phyloP scores from a whole-genome alignment of 163 green algal genomes.

The Chlorella variabilis region DNA sequence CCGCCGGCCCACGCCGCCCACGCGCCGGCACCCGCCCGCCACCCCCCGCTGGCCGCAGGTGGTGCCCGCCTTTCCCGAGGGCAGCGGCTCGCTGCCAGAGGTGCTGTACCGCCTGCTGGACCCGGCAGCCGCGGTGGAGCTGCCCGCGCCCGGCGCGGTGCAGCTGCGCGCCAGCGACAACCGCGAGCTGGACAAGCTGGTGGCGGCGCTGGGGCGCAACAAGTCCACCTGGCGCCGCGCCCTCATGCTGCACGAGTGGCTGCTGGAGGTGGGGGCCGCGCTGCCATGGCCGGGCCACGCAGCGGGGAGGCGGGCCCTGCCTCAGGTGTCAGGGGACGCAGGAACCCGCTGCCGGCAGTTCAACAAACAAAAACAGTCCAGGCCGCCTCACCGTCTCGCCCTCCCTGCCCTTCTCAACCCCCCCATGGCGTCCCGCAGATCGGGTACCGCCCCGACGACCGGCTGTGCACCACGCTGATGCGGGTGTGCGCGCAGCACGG shows the following conservation, averaged over 20 bases:
- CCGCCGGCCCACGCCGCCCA: neutral
- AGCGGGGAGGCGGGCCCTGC: too few relatives aligned
- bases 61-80: slow-evolving; percentile 28
- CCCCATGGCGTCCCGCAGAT: slow-evolving; percentile 4
- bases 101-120: slow-evolving; percentile 71
- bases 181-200: slow-evolving; percentile 88
- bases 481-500: slow-evolving; percentile 81
- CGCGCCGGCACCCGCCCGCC: neutral
- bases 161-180: slow-evolving; percentile 68
- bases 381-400: too few relatives aligned
- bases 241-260: slow-evolving; percentile 76
- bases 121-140: slow-evolving; percentile 55
- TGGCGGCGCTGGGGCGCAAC: slow-evolving; percentile 72
- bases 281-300: neutral
- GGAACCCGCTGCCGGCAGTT: too few relatives aligned
- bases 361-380: too few relatives aligned
- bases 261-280: slow-evolving; percentile 58
- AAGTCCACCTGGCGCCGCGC: slow-evolving; percentile 82
- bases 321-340: too few relatives aligned
- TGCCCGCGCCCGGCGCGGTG: slow-evolving; percentile 59
- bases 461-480: slow-evolving; percentile 90
- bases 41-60: slow-evolving; percentile 9
- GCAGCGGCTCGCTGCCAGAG: slow-evolving; percentile 56
- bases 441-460: slow-evolving; percentile 77
- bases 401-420: too few relatives aligned